Base-by-base conservation (phyloP, 495 filamentous ascomycete genomes). In the Immersiella caudata region DNA sequence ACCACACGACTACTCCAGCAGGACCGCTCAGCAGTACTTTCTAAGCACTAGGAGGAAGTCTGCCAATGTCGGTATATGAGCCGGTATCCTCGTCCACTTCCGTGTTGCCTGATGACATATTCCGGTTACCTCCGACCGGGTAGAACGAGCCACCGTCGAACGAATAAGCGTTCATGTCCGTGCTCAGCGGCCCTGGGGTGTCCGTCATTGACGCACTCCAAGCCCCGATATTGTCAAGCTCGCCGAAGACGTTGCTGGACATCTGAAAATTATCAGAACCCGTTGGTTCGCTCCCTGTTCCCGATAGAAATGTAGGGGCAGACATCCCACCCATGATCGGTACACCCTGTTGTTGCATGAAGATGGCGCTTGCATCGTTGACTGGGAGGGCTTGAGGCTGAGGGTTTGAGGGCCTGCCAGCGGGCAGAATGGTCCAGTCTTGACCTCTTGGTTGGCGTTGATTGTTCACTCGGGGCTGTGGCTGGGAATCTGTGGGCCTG, bases 31-130 rank as follows among this genome's bases (percentile, higher is more conserved):
- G 25, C 14, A 58, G 6, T 35, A 29, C 57, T 60, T 60, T 16
- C 57, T 60, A 60, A 52, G 49, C 12, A 35, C 21, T 7, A 60
- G 6, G 29, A 60, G 25, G 21, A 25, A 25, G 26, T 6, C 57
- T 25, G 24, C 57, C 57, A 16, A 60, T 25, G 33, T 33, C 22
- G 57, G 22, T n/a, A 60, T 33, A 33, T 20, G 57, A 35, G 57
- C 21, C 57, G 26, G 22, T 60, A 20, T 60, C 26, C 24, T 35
- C 57, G 8, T 35, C 22, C 27, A 8, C 25, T 2, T 2, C 22
- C 22, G 26, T 60, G 29, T 35, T 35, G 26, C 35, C 21, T 14
- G 49, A 14, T 52, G 49, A 12, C 49, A 52, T 22, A 52, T 14
- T 18, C 4, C 16, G 49, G n/a, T n/a, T n/a, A n/a, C n/a, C n/a